Conservation (phyloP, 2,329 filamentous ascomycete species). For the Stachybotrys chlorohalonatus region DNA sequence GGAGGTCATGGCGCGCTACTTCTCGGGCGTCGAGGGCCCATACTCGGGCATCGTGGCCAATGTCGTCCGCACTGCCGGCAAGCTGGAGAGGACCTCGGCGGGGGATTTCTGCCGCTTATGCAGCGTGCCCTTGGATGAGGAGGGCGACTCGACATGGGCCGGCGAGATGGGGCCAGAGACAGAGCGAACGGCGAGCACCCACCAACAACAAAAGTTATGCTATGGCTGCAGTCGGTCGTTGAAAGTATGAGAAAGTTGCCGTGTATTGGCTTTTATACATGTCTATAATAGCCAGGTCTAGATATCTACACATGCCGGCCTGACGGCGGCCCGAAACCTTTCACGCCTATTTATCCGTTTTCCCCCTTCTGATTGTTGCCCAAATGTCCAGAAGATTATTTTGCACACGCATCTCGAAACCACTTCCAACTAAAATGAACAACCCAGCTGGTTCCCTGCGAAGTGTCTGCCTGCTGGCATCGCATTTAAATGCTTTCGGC, state of each 20-base stretch:
- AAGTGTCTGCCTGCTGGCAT: not conserved
- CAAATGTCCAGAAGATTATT: not conserved
- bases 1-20: conserved; percentile 82
- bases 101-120: conserved; percentile 56
- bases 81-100: conserved; percentile 49
- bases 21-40: conserved; percentile 67
- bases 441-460: not conserved
- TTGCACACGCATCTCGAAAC: not conserved
- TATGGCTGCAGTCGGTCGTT: conserved; percentile 67
- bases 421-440: not conserved
- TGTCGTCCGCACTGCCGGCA: conserved; percentile 85
- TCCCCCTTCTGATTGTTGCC: not conserved
- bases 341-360: not conserved
- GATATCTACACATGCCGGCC: not conserved
- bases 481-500: not conserved
- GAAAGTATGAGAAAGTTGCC: conserved; percentile 30
- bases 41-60: conserved; percentile 92
- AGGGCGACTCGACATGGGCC: conserved; percentile 54
- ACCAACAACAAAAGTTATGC: conserved; percentile 40
- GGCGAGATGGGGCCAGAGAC: conserved; percentile 46
- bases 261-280: not conserved
- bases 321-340: not conserved
- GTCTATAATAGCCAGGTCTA: not conserved
- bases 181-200: conserved; percentile 10
- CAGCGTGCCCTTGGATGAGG: conserved; percentile 54